A percentile compares a stretch with the other conserved stretches of the same genome.
Conservation (phyloP, 495 filamentous ascomycete species). For the Penicillium argentinense region DNA sequence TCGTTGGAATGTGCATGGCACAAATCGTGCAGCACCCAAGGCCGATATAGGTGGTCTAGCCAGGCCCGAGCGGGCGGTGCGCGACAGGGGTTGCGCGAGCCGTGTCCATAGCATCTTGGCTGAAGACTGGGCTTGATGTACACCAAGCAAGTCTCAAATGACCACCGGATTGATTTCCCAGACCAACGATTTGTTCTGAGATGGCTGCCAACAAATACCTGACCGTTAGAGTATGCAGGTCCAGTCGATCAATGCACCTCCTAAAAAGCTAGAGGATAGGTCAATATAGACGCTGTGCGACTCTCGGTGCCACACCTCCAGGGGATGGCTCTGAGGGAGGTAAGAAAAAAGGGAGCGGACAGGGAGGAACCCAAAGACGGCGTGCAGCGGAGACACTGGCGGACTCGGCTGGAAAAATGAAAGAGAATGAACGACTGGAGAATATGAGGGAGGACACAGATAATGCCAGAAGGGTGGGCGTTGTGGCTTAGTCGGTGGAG, state of each 20-base stretch:
- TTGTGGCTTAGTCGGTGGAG: conserved; percentile 28
- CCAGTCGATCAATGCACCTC: conserved; percentile 4
- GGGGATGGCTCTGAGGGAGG: conserved; percentile 12
- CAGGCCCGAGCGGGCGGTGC: conserved; percentile 21
- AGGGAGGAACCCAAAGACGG: conserved; percentile 5
- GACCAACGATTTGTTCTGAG: too few relatives aligned
- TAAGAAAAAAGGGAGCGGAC: conserved; percentile 15
- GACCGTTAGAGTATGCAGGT: conserved; percentile 2
- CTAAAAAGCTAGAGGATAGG: conserved; percentile 5
- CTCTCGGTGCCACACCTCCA: conserved; percentile 19
- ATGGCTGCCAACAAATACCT: neutral
- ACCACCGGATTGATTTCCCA: too few relatives aligned
- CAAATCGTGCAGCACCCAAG: conserved; percentile 1
- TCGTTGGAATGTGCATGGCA: conserved; percentile 17
- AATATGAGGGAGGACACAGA: conserved; percentile 6
- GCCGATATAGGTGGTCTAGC: conserved; percentile 14
- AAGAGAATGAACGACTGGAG: conserved; percentile 18
- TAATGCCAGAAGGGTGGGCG: conserved; percentile 2
- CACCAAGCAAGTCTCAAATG: too few relatives aligned
- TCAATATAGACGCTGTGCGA: neutral
- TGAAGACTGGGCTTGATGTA: neutral
- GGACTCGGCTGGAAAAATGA: conserved; percentile 6
- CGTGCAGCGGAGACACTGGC: conserved; percentile 3
- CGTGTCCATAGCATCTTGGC: conserved; percentile 23
- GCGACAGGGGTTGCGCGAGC: conserved; percentile 22